These are phyloP conservation scores for Phytopythium vexans DNA, from an alignment of 352 stramenopile genomes.

Conservation along the genomic window DNA sequence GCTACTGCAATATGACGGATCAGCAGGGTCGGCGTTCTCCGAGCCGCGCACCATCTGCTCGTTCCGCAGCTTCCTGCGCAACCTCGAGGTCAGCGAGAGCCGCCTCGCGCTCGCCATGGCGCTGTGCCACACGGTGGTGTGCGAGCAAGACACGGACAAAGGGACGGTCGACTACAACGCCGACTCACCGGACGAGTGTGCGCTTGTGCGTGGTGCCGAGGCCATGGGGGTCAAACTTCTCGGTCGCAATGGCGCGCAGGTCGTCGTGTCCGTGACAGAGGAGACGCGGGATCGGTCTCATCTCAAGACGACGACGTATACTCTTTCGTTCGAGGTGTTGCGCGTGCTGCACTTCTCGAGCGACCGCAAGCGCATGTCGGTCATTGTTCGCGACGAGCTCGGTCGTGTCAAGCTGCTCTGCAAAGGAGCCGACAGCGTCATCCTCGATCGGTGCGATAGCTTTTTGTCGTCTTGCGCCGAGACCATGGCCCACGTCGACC, in stretches of 20 bases:
- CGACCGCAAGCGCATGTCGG: slow-evolving; percentile 80
- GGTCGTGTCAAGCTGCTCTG: slow-evolving; percentile 61
- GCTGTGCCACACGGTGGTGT: slow-evolving; percentile 86
- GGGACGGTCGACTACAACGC: slow-evolving; percentile 80
- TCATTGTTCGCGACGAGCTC: slow-evolving; percentile 62
- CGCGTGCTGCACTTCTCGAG: slow-evolving; percentile 74
- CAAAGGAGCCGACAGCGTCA: slow-evolving; percentile 82
- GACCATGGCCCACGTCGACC: slow-evolving; percentile 75
- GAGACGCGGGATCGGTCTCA: slow-evolving; percentile 51
- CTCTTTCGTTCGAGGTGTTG: slow-evolving; percentile 63
- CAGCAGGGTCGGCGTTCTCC: too few relatives aligned
- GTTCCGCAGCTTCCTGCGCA: slow-evolving; percentile 47
- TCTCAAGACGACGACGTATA: slow-evolving; percentile 67
- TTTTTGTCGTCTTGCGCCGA: slow-evolving; percentile 49
- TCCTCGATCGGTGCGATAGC: slow-evolving; percentile 61
- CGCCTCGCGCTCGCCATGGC: slow-evolving; percentile 73
- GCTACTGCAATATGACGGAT: background rate
- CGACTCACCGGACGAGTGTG: slow-evolving; percentile 91
- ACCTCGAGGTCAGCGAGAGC: slow-evolving; percentile 51
- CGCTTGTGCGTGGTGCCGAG: slow-evolving; percentile 81
- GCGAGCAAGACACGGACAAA: slow-evolving; percentile 38
- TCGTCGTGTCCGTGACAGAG: slow-evolving; percentile 64
- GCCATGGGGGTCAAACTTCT: slow-evolving; percentile 82
- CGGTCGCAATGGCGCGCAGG: slow-evolving; percentile 37
- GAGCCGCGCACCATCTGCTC: slow-evolving; percentile 21